Conservation (phyloP, 805 yeast species). For the Lipomyces chichibuensis region DNA sequence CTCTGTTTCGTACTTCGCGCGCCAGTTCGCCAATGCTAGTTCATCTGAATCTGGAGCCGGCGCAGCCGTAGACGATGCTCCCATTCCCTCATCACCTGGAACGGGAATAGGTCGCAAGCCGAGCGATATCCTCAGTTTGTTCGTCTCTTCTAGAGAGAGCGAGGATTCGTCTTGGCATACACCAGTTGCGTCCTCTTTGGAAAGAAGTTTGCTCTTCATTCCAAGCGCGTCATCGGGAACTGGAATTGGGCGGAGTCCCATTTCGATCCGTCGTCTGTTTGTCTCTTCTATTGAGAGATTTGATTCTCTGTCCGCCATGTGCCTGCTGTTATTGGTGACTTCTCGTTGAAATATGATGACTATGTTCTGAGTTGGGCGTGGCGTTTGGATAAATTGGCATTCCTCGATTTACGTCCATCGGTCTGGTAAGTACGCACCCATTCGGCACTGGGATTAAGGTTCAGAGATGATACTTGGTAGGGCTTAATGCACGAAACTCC, state of each 20-base stretch:
- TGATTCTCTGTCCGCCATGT: slow-evolving; percentile 23
- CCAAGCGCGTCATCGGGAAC: slow-evolving; percentile 11
- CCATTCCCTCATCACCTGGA: slow-evolving; percentile 11
- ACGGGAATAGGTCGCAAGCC: slow-evolving; percentile 60
- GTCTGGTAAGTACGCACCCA: background rate
- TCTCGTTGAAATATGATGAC: background rate
- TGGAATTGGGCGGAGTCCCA: slow-evolving; percentile 60
- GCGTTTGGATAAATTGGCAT: background rate
- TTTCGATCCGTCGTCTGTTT: slow-evolving; percentile 53
- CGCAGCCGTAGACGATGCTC: background rate
- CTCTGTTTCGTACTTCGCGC: slow-evolving; percentile 44
- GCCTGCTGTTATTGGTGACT: background rate
- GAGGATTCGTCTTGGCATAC: slow-evolving; percentile 24
- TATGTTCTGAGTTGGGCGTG: background rate
- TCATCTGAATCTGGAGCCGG: slow-evolving; percentile 38
- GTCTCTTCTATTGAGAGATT: slow-evolving; percentile 55
- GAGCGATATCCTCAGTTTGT: slow-evolving; percentile 43
- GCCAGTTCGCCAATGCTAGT: slow-evolving; percentile 47
- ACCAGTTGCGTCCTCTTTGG: slow-evolving; percentile 12
- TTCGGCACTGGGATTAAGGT: background rate
- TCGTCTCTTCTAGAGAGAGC: slow-evolving; percentile 34
- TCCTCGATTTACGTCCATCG: background rate
- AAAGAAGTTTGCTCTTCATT: background rate
- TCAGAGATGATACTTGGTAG: background rate
- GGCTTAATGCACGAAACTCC: background rate